Evolutionary conservation across 1,284 basidiomycete genomes (phyloP), one percentile per base, ranked within the genome.

Genomic region (Tilletia indica): DNA sequence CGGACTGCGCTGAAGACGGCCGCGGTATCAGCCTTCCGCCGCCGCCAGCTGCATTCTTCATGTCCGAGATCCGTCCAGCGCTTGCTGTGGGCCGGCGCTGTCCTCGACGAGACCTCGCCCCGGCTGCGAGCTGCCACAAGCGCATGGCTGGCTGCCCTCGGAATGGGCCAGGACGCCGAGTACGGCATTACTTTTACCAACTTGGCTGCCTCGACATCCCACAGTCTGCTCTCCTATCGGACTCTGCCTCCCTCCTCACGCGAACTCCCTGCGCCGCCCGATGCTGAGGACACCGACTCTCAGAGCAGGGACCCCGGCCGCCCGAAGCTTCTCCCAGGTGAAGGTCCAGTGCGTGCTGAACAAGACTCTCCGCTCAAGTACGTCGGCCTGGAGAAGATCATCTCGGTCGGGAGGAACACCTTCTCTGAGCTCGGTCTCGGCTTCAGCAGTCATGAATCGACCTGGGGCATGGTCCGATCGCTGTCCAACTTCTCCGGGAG

Each of bases 401-500:
- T 70, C 36, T 25, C 69, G 36, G 64, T 70, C 11, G 69, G 69
- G 11, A 45, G 58, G 14, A 70, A 70, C 16, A 66, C 69, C 31
- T 51, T 64, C 39, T 54, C 38, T 9, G 56, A 70, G 38, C 66
- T 70, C 21, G 69, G 69, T 34, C 56, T 70, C 48, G 69, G 69
- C 38, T 70, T 70, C 56, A 38, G 49, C n/a, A 45, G 39, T 38
- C 51, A 66, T 25, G 69, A 70, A 31, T 16, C 16, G 31, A 64
- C 69, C 31, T 70, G 69, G 69, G 69, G 69, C 48, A 70, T 70
- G 69, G 48, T 54, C 21, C 61, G 51, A 16, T 64, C 68, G 3
- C 31, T 38, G 31, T 11, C 31, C 61, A 64, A 64, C 36, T 64
- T 64, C n/a, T 11, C 36, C 19, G 61, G 61, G 8, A 64, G 61